Evolutionary conservation across 768 basidiomycete genomes (phyloP).

Genomic region (Hygrocybe punicea): DNA sequence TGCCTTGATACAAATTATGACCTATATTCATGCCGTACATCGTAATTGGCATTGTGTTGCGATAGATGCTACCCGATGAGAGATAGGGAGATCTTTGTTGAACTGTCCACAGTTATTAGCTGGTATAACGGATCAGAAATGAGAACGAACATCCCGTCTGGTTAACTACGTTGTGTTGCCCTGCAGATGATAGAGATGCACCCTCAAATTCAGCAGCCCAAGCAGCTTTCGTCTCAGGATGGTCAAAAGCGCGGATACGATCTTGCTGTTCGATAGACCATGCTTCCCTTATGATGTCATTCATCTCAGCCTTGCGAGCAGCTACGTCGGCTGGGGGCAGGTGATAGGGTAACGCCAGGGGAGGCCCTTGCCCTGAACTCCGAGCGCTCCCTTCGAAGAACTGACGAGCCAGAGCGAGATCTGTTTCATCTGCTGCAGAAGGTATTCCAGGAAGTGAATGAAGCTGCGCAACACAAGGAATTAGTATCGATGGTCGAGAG

Average conservation of each 20-base stretch:
- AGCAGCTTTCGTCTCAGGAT: slow-evolving; percentile 28
- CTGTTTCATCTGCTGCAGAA: slow-evolving; percentile 54
- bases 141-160: slow-evolving; percentile 41
- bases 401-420: slow-evolving; percentile 70
- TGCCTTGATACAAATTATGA: slow-evolving; percentile 24
- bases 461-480: slow-evolving; percentile 43
- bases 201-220: slow-evolving; percentile 61
- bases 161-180: slow-evolving; percentile 25
- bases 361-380: slow-evolving; percentile 30
- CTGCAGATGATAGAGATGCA: slow-evolving; percentile 23
- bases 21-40: slow-evolving; percentile 35
- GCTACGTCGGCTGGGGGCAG: slow-evolving; percentile 27
- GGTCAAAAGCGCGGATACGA: slow-evolving; percentile 38
- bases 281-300: slow-evolving; percentile 41
- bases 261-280: slow-evolving; percentile 54
- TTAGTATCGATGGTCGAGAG: not conserved
- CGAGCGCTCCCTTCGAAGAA: slow-evolving; percentile 61
- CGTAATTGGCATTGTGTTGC: slow-evolving; percentile 38
- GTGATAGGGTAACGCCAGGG: slow-evolving; percentile 32
- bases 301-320: slow-evolving; percentile 34
- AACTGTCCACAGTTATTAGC: slow-evolving; percentile 22
- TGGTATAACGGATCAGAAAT: not conserved
- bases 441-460: slow-evolving; percentile 70
- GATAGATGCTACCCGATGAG: slow-evolving; percentile 35
- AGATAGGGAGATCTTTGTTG: slow-evolving; percentile 44